phyloP scores from a whole-genome alignment of 495 filamentous ascomycete species.

The Neurospora sp. region DNA sequence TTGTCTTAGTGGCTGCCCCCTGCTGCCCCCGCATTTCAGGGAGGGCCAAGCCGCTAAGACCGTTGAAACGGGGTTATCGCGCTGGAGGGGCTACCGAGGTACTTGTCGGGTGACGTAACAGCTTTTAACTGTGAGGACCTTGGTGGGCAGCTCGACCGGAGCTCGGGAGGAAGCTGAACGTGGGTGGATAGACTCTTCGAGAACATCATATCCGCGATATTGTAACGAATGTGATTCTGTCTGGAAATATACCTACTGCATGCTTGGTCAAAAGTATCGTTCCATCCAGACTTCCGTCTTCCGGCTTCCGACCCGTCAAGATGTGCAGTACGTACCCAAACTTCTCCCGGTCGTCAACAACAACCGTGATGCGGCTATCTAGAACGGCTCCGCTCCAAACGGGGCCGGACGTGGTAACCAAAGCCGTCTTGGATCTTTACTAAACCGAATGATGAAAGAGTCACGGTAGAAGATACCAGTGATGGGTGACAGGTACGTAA shows the following conservation, averaged over 20 bases:
- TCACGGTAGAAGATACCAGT: not conserved
- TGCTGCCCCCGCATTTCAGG: not conserved
- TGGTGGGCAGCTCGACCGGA: not conserved
- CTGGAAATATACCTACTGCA: not conserved
- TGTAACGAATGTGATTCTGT: not conserved
- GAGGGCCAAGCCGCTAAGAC: not conserved
- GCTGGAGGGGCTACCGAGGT: not conserved
- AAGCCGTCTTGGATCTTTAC: not conserved
- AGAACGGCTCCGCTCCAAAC: not conserved
- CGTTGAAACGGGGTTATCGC: not conserved
- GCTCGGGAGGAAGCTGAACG: not conserved
- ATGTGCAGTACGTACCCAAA: not conserved
- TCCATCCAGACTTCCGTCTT: not conserved
- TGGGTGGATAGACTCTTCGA: not conserved
- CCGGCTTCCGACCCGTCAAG: not conserved
- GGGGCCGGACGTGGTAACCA: not conserved
- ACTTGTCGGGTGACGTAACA: not conserved
- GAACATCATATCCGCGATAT: not conserved
- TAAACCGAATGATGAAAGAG: not conserved
- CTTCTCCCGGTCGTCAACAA: not conserved
- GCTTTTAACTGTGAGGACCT: not conserved
- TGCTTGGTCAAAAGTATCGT: no score
- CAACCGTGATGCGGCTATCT: not conserved
- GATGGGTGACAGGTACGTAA: not conserved
- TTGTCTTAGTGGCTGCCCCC: not conserved